These are phyloP conservation scores for Pseudogymnoascus sp. DNA, from an alignment of 2,329 filamentous ascomycete species.

Conservation along the genomic window DNA sequence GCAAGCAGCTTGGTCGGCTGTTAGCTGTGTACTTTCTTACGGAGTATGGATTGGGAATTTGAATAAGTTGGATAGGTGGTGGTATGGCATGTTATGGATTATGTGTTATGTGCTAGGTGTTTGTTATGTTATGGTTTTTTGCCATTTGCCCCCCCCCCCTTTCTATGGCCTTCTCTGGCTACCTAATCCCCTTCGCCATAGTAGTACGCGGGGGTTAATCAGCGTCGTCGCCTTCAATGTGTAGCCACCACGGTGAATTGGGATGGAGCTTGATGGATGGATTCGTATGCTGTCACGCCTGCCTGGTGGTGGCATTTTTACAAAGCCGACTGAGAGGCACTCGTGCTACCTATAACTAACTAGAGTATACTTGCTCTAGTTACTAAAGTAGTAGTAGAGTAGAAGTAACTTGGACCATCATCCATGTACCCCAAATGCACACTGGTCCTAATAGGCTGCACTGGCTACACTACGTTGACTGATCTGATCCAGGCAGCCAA, in stretches of 20 bases:
- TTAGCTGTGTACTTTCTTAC: too few relatives aligned
- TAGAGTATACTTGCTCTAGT: not conserved
- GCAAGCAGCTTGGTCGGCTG: not conserved
- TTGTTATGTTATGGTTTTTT: not conserved
- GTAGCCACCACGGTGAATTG: not conserved
- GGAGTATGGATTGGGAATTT: not conserved
- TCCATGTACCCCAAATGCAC: not conserved
- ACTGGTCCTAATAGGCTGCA: not conserved
- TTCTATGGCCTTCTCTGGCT: not conserved
- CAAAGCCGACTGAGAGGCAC: not conserved
- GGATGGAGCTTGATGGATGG: not conserved
- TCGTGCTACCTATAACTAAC: not conserved
- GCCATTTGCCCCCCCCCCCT: too few relatives aligned
- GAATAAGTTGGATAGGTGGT: not conserved
- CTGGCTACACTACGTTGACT: not conserved
- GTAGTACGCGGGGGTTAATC: not conserved
- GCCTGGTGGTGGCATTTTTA: not conserved
- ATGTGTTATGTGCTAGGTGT: not conserved
- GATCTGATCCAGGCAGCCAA: not conserved
- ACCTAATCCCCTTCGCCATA: not conserved
- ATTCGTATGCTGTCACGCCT: constrained; percentile 4
- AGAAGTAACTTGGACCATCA: too few relatives aligned
- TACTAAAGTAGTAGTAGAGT: not conserved
- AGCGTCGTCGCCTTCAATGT: not conserved
- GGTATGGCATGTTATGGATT: not conserved